These are phyloP conservation scores for Coemansia sp. DNA, from an alignment of 192 early-diverging fungal genomes.

Conservation along the genomic window DNA sequence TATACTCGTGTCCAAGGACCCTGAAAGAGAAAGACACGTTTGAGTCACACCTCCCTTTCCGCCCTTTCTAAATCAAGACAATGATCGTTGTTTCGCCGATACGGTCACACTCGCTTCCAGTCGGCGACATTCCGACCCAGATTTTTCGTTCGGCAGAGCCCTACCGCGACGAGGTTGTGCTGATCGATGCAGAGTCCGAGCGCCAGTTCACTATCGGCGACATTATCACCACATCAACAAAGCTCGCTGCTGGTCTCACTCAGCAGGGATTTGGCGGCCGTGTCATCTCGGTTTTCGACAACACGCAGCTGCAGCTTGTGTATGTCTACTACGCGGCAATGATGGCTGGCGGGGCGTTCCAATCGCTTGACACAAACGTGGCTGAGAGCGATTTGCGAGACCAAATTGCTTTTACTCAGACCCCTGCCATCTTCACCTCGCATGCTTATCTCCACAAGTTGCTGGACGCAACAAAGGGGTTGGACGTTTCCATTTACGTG, in stretches of 20 bases:
- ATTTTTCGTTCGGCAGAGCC: slow-evolving; percentile 43
- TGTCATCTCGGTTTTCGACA: slow-evolving; percentile 40
- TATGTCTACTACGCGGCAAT: slow-evolving; percentile 51
- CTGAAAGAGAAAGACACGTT: neutral
- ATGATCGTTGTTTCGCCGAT: slow-evolving; percentile 51
- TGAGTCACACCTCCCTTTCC: neutral
- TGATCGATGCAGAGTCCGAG: slow-evolving; percentile 40
- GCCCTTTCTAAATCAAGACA: neutral
- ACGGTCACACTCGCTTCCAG: slow-evolving; percentile 26
- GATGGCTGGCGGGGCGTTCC: slow-evolving; percentile 48
- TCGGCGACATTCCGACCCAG: slow-evolving; percentile 51
- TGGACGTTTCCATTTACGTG: slow-evolving; percentile 27
- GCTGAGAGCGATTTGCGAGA: slow-evolving; percentile 15
- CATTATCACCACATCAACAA: slow-evolving; percentile 33
- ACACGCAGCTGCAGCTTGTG: slow-evolving; percentile 39
- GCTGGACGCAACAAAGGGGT: slow-evolving; percentile 8
- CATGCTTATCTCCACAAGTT: slow-evolving; percentile 17
- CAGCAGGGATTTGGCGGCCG: slow-evolving; percentile 23
- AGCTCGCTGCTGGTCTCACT: slow-evolving; percentile 37
- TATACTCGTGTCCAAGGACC: neutral
- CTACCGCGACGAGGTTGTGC: slow-evolving; percentile 28
- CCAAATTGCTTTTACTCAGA: slow-evolving; percentile 24
- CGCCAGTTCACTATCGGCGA: slow-evolving; percentile 42
- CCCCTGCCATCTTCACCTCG: slow-evolving; percentile 37
- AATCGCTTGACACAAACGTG: slow-evolving; percentile 39